Conservation (phyloP, 2,329 filamentous ascomycete species). For the Verticillium nonalfalfae region DNA sequence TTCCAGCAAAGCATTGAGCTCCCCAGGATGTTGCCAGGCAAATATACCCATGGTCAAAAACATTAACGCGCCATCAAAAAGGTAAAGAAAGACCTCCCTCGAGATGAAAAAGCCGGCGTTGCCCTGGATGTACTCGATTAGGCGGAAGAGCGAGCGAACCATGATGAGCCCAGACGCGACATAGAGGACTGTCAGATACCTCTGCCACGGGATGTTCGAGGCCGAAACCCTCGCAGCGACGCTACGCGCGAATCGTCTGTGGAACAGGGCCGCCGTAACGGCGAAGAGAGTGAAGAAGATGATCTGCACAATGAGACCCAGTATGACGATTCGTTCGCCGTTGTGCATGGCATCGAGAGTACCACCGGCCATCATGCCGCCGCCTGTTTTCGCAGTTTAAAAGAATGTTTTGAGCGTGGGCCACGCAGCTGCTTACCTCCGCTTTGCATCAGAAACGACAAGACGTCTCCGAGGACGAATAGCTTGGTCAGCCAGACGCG, state of each 20-base stretch:
- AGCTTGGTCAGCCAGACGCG: constrained; percentile 40
- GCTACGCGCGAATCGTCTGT: constrained; percentile 14
- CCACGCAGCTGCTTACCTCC: not conserved
- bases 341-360: not conserved
- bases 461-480: constrained; percentile 42
- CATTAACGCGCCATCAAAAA: constrained; percentile 21
- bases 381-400: not conserved
- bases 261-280: constrained; percentile 32
- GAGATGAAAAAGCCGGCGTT: constrained; percentile 32
- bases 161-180: constrained; percentile 35
- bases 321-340: constrained; percentile 38
- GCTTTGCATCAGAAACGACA: constrained; percentile 30
- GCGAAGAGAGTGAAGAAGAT: constrained; percentile 44
- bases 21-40: not conserved
- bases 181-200: constrained; percentile 32
- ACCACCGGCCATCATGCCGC: constrained; percentile 8
- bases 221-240: not conserved
- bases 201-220: constrained; percentile 11
- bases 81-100: constrained; percentile 38
- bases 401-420: not conserved
- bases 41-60: constrained; percentile 1
- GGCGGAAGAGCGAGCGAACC: constrained; percentile 37
- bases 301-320: constrained; percentile 44
- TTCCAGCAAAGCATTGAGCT: not conserved
- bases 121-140: constrained; percentile 40